Percentiles rank a stretch among this genome's conserved stretches.
Evolutionary conservation across 2,329 filamentous ascomycete genomes (phyloP).

Genomic region (Monosporascus sp.): DNA sequence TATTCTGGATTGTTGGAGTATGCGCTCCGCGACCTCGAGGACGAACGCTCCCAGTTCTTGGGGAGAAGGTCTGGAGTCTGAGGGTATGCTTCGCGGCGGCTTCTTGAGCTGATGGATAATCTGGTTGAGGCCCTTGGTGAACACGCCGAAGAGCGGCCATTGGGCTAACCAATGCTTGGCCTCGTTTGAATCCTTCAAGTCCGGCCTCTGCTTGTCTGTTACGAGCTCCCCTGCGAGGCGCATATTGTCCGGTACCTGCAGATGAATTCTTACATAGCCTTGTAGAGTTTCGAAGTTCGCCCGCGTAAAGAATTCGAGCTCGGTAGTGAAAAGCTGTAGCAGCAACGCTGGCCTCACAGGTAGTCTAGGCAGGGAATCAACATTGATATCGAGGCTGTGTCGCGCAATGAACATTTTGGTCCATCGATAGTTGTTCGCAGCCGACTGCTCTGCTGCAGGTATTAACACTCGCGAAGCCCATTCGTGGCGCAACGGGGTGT

Average conservation of each 20-base stretch:
- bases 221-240: slow-evolving; percentile 18
- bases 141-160: too few species aligned
- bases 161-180: slow-evolving; percentile 26
- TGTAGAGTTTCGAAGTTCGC: slow-evolving; percentile 13
- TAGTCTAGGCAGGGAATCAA: slow-evolving; percentile 16
- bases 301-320: slow-evolving; percentile 10
- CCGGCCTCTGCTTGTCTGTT: slow-evolving; percentile 7
- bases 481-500: not conserved
- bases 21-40: too few species aligned
- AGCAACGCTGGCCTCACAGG: slow-evolving; percentile 15
- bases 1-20: too few species aligned
- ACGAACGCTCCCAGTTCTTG: too few species aligned
- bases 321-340: slow-evolving; percentile 5
- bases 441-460: slow-evolving; percentile 20
- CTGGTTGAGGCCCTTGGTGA: too few species aligned
- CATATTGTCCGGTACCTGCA: slow-evolving; percentile 17
- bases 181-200: slow-evolving; percentile 21
- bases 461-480: slow-evolving; percentile 21
- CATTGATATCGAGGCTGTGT: slow-evolving; percentile 19
- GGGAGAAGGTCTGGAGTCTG: too few species aligned
- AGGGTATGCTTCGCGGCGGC: too few species aligned
- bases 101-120: too few species aligned
- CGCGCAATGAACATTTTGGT: slow-evolving; percentile 25
- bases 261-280: slow-evolving; percentile 14
- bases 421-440: slow-evolving; percentile 26